Conservation (phyloP, 257 asterid genomes). For the Gardenia jasminoides region DNA sequence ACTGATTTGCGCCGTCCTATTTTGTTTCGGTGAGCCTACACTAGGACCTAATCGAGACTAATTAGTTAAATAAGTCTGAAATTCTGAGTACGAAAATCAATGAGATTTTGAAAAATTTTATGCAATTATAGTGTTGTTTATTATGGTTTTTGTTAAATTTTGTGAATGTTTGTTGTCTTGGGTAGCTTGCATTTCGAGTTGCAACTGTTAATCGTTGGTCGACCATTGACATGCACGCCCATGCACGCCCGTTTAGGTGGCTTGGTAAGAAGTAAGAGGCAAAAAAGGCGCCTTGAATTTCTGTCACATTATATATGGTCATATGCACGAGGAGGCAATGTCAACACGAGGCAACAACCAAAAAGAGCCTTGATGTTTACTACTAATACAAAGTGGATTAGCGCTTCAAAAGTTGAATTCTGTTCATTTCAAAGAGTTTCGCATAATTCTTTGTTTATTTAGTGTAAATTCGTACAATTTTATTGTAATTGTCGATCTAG, state of each 20-base stretch:
- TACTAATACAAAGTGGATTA: background rate
- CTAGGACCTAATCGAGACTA: slow-evolving; percentile 3
- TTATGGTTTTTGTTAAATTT: background rate
- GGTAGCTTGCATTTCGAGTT: background rate
- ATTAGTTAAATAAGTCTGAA: background rate
- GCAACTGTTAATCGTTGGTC: background rate
- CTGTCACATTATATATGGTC: background rate
- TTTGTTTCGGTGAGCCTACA: slow-evolving; percentile 6
- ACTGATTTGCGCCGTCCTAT: slow-evolving; percentile 19
- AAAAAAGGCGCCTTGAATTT: background rate
- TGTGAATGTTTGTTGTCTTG: slow-evolving; percentile 18
- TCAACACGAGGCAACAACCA: slow-evolving; percentile 11
- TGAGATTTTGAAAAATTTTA: slow-evolving; percentile 5
- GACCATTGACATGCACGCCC: background rate
- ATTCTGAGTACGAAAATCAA: background rate
- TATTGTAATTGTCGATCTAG: too few species aligned
- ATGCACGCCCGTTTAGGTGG: slow-evolving; percentile 20
- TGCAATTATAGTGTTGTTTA: background rate
- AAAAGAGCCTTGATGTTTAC: background rate
- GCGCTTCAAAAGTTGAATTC: too few species aligned
- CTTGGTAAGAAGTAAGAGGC: background rate
- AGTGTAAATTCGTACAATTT: too few species aligned
- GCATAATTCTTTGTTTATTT: too few species aligned
- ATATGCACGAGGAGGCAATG: background rate
- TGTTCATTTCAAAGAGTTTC: too few species aligned